Base-by-base conservation (phyloP, 2,329 filamentous ascomycete genomes). In the Fusarium sp. region DNA sequence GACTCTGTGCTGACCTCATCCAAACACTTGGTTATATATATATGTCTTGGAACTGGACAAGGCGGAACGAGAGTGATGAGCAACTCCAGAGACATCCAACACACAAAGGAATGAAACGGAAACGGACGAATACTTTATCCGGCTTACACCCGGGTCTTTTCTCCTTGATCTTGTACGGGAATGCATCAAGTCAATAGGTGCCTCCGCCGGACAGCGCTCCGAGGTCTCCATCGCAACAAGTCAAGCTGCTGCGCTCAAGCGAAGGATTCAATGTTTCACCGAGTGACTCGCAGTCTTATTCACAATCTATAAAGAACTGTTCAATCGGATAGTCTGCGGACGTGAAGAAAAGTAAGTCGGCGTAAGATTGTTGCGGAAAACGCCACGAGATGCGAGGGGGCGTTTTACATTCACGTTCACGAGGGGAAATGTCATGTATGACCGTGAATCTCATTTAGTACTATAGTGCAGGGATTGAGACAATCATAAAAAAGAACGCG, bases 401-500 rank as follows among this genome's bases (percentile, higher is more conserved):
- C 13, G 31, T n/a, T n/a, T 19, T 4, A 19, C 19, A 19, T 19
- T n/a, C 14, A 14, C 6, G 19, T 53, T 49, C 45, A 41, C 33
- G 57, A 41, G 52, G 52, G 61, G 39, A 35, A 53, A 38, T 36
- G 4, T 17, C 1, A 13, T 54, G 61, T 15, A 46, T 39, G 37
- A 54, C 43, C 57, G 61, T 65, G 61, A 61, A 65, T 43, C 31
- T 11, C 43, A 37, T 11, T 9, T 29, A 4, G 21, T 7, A 17
- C 11, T 36, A 10, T n/a, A 7, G 27, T 7, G 23, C 23, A 25
- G 23, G 23, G 23, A 11, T 32, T 37, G 27, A 36, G 21, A 19
- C 8, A 8, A 11, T 11, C 61, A 66, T 36, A 52, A 55, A 52
- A 55, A 66, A 61, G 25, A 29, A 14, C 33, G 17, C 5, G 14